phyloP scores from a whole-genome alignment of 179 eudicot genomes.

The Corrigiola litoralis region DNA sequence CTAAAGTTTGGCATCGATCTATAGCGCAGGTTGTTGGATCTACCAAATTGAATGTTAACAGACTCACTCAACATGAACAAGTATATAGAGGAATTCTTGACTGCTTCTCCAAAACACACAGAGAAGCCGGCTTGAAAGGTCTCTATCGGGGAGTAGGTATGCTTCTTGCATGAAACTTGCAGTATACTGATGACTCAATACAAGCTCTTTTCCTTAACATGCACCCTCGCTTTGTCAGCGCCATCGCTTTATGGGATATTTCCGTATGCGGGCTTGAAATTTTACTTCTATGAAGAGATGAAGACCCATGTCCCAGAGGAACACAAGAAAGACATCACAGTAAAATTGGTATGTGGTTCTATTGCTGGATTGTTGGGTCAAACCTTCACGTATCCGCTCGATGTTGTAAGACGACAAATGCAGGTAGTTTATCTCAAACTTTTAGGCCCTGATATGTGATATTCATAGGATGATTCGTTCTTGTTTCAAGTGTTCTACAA shows the following conservation, averaged over 20 bases:
- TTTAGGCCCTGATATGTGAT: neutral
- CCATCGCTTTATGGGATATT: constrained; percentile 93
- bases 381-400: constrained; percentile 91
- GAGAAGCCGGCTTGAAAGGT: constrained; percentile 77
- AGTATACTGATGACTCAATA: neutral
- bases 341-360: constrained; percentile 82
- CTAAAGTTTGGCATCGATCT: constrained; percentile 21
- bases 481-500: neutral
- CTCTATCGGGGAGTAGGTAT: constrained; percentile 92
- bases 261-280: constrained; percentile 90
- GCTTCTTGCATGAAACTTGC: constrained; percentile 21
- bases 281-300: constrained; percentile 92
- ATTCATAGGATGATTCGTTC: neutral
- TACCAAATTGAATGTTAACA: constrained; percentile 41
- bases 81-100: constrained; percentile 71
- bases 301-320: constrained; percentile 75
- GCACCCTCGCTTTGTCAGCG: constrained; percentile 41
- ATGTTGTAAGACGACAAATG: constrained; percentile 94
- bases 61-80: constrained; percentile 46
- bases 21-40: constrained; percentile 69
- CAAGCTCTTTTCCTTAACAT: constrained; percentile 8
- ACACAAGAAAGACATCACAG: constrained; percentile 60
- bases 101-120: constrained; percentile 74
- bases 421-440: constrained; percentile 45
- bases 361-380: constrained; percentile 90